phyloP scores from a whole-genome alignment of 1,139 yeast genomes.

The Eremothecium coryli region DNA sequence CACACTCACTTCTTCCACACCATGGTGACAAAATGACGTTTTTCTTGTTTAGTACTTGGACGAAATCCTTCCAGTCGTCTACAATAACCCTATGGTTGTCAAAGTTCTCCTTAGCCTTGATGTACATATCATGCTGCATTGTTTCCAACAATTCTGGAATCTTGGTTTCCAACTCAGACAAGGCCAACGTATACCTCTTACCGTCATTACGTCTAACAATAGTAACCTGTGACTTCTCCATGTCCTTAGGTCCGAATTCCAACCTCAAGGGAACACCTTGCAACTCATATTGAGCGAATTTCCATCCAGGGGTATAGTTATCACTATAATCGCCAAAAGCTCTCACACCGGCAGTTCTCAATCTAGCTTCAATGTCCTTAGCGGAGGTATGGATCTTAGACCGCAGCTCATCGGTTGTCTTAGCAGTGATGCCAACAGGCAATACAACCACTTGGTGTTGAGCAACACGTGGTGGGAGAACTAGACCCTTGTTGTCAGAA shows the following conservation, averaged over 20 bases:
- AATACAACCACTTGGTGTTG: constrained; percentile 84
- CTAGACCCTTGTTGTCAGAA: constrained; percentile 97
- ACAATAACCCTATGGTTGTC: constrained; percentile 78
- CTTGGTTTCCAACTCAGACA: constrained; percentile 55
- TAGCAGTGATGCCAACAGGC: constrained; percentile 90
- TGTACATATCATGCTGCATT: constrained; percentile 67
- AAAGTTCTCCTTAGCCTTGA: constrained; percentile 69
- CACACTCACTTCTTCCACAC: constrained; percentile 94
- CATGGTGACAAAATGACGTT: constrained; percentile 90
- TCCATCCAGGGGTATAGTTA: constrained; percentile 97
- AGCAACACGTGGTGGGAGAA: constrained; percentile 94
- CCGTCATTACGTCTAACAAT: constrained; percentile 93
- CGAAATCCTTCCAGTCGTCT: constrained; percentile 84
- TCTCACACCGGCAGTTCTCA: constrained; percentile 55
- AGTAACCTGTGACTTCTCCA: constrained; percentile 66
- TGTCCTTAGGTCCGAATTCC: constrained; percentile 94
- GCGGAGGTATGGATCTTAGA: constrained; percentile 63
- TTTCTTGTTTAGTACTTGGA: constrained; percentile 84
- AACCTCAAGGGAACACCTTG: constrained; percentile 91
- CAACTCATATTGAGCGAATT: constrained; percentile 94
- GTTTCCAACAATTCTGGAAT: constrained; percentile 71
- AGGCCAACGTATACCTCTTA: constrained; percentile 56
- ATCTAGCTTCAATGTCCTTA: constrained; percentile 49
- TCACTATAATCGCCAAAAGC: constrained; percentile 82
- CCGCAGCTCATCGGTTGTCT: constrained; percentile 70